Evolutionary conservation across 2,329 filamentous ascomycete species (phyloP), one percentile per base, ranked within the genome.

Genomic region (Talaromyces sp.): DNA sequence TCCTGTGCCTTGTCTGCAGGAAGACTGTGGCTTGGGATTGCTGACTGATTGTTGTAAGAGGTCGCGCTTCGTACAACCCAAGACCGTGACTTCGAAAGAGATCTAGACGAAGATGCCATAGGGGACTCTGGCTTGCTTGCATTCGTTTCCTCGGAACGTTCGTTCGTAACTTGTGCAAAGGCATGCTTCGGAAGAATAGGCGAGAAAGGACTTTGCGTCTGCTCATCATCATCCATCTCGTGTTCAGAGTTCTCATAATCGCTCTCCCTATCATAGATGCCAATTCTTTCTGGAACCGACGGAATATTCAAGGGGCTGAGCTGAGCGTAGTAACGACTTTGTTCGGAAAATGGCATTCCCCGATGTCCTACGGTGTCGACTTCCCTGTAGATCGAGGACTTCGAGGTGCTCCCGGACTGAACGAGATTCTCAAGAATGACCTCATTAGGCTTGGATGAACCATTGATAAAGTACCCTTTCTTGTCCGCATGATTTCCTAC

Each of bases 301-400:
- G 53, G 57, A n/a, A 54, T 33, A 19, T 9, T 21, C 39, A 41
- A 35, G n/a, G 45, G 59, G 19, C 56, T 43, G 21, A 61, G 52
- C 2, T 59, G 36, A 22, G 59, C 31, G 45, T 61, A 61, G 28
- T 56, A 61, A 6, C 59, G 59, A 45, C 45, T 45, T 15, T 21
- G 51, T 1, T 56, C 39, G 5, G 35, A 35, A 15, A 11, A 10
- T 37, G 48, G 48, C 6, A 52, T 8, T n/a, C 22, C 28, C 35
- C 6, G 5, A 41, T 17, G 11, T 35, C 11, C 33, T 8, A 13
- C 13, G n/a, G 3, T 41, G 7, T 41, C 10, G 33, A 2, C 33
- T 35, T 35, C 10, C 10, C 11, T 11, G 33, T 6, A 35, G 33
- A 2, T 35, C 10, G 33, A 35, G 33, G 33, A 35, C 33, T 35